Base-by-base conservation (phyloP, 1,139 yeast species). In the Suhomyces bokatorum region DNA sequence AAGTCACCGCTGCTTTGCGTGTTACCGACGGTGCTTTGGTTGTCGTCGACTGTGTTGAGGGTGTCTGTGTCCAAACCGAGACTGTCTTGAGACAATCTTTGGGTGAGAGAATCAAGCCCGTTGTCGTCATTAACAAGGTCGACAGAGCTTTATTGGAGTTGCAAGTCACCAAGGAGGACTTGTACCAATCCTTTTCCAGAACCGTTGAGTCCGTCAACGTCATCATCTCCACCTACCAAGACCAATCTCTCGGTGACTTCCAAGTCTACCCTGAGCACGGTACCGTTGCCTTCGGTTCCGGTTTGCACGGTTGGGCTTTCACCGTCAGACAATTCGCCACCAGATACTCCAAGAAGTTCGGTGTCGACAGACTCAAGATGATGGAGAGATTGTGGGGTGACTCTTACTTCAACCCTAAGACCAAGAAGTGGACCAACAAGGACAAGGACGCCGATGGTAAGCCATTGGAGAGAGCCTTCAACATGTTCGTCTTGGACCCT, bases 241-340 rank as follows among this genome's bases (percentile, higher is more conserved):
- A 93, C 75, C 80, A 82, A 77, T 75, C 82, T 55, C 77, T 91
- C 59, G 99, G 98, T 81, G 99, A 93, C 69, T 85, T 82, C 67
- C 98, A 91, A 83, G 99, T 93, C 62, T 91, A 85, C 96, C 99
- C 99, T 77, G 96, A 93, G 75, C 78, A 78, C 74, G 99, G 99
- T 81, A 93, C 98, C 76, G 97, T 93, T 71, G 99, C 99, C 60
- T 93, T 93, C 78, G 98, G 97, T 81, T 93, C 99, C 76, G 99
- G 98, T 86, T 83, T 93, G 71, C 99, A 93, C 85, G 99, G 99
- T 78, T 93, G 99, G 99, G 98, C 97, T 73, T 93, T 93, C 93
- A 93, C 99, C 67, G 86, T 93, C 71, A 90, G 99, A 80, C 99
- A 93, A 83, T 93, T 93, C 66, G 99, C 99, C 68, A 77, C 80